Base-by-base conservation (phyloP, 305 asterid genomes). In the Solanum hybrid region DNA sequence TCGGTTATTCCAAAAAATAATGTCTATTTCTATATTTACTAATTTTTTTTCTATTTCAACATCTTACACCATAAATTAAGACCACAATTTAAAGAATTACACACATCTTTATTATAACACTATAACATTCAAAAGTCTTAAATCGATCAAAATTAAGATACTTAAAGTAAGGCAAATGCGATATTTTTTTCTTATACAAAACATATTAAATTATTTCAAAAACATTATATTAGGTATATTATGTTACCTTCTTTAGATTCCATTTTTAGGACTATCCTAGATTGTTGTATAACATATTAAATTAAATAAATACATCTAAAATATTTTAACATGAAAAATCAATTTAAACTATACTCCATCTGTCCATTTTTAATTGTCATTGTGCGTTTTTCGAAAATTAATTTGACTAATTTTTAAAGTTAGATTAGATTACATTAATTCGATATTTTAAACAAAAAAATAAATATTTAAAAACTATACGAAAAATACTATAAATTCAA, bases 301-400 rank as follows among this genome's bases (percentile, higher is more conserved):
- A 60, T 60, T 1, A 60, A 60, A 60, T 60, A 8, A 60, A 60
- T 60, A 60, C 5, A 7, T 60, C 5, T 19, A 19, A 60, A 3
- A 60, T 7, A 22, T 7, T 60, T 19, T 60, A 19, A 60, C 71
- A 60, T 60, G 71, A 19, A 60, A 60, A 60, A 19, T 19, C 5
- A 60, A 60, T 60, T 8, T 19, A 60, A 19, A 60, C 9, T 17
- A 22, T 22, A 60, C 0, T 60, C 4, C 4, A 6, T 19, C 10
- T 0, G 1, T 19, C 0, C 2, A 19, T 22, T 3, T 60, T 60
- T 19, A 60, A 8, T 60, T 19, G 26, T 60, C 0, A 60, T 0
- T 0, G n/a, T 0, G 1, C 0, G 2, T 32, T 6, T 56, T 56
- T 17, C 0, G 0, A 56, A 51, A 56, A 9, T 56, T 8, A 17